Evolutionary conservation across 2,329 filamentous ascomycete genomes (phyloP).

Genomic region (Hypoxylon sp.): DNA sequence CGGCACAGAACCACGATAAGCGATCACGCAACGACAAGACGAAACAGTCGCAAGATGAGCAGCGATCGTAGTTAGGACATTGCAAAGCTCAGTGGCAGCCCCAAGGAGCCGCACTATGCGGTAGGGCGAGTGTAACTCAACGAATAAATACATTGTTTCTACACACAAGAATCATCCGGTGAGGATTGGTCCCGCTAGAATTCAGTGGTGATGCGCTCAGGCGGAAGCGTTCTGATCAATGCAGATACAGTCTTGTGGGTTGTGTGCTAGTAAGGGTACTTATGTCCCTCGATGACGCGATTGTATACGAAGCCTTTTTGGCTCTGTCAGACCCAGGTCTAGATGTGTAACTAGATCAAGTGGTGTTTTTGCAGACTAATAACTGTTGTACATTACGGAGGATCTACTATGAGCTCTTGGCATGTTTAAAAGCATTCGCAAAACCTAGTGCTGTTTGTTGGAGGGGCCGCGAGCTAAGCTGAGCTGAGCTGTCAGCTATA

Average conservation of each 20-base stretch:
- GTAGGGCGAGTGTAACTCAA: conserved; percentile 33
- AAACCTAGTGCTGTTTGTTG: conserved; percentile 4
- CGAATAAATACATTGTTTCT: conserved; percentile 33
- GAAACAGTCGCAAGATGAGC: conserved; percentile 53
- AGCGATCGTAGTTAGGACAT: conserved; percentile 48
- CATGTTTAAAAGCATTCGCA: conserved; percentile 14
- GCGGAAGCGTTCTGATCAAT: conserved; percentile 35
- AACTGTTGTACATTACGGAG: conserved; percentile 26
- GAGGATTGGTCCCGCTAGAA: conserved; percentile 29
- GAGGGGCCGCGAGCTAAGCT: not conserved
- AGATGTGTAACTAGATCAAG: conserved; percentile 7
- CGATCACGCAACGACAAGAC: conserved; percentile 52
- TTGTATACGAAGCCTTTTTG: conserved; percentile 10
- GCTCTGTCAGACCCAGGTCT: conserved; percentile 1
- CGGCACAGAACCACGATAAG: conserved; percentile 61
- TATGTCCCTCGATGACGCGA: conserved; percentile 10
- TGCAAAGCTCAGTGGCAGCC: conserved; percentile 2
- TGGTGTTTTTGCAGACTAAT: conserved; percentile 10
- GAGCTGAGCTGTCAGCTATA: not conserved
- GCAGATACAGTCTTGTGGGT: conserved; percentile 26
- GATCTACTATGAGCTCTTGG: conserved; percentile 18
- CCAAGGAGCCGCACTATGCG: conserved; percentile 4
- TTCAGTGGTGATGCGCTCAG: conserved; percentile 18
- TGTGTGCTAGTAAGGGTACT: conserved; percentile 15
- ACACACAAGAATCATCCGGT: conserved; percentile 25